Evolutionary conservation across 768 basidiomycete species (phyloP), one percentile per base, ranked within the genome.

Genomic region (Glaciozyma martinii): DNA sequence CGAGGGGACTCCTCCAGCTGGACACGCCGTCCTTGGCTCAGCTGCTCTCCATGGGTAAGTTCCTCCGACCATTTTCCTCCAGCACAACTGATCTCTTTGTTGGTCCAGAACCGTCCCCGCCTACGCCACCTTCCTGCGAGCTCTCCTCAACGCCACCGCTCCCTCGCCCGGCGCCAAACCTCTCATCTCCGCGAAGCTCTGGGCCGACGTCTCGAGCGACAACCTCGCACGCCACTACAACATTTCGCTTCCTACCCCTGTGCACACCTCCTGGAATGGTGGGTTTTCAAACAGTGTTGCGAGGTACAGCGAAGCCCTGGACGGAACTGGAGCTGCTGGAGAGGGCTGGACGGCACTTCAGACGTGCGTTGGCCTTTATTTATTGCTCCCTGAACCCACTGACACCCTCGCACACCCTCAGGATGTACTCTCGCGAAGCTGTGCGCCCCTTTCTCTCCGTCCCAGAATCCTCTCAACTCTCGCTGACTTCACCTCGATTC

Each of bases 121-220:
- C 19, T 66, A 23, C 29, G 27, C 60, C 9, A 50, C 8, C 19
- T 37, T 43, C 32, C 65, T 66, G 25, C 65, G 55, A 2, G 27
- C 42, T 13, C 33, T 65, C 18, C 47, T 65, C n/a, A 60, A 60
- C 63, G 55, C 47, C 23, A 44, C 62, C 18, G 49, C 30, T 8
- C 49, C 50, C 23, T 15, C 47, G 27, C 53, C 43, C 12, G 49
- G 42, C 19, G 56, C 40, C 7, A 30, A 13, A 19, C 47, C 56
- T 18, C 37, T 61, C 21, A 55, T 65, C 27, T 60, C 59, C 7
- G 47, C 37, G 15, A 10, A 50, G 30, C 12, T 58, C 16, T 65
- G 43, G 44, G 23, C 44, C 8, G 23, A 32, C 23, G 60, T 56
- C 30, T 30, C 29, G 13, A 30, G 52, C 15, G 52, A 32, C 29